Conservation (phyloP, 495 filamentous ascomycete species). For the Podospora pseudoanserina region DNA sequence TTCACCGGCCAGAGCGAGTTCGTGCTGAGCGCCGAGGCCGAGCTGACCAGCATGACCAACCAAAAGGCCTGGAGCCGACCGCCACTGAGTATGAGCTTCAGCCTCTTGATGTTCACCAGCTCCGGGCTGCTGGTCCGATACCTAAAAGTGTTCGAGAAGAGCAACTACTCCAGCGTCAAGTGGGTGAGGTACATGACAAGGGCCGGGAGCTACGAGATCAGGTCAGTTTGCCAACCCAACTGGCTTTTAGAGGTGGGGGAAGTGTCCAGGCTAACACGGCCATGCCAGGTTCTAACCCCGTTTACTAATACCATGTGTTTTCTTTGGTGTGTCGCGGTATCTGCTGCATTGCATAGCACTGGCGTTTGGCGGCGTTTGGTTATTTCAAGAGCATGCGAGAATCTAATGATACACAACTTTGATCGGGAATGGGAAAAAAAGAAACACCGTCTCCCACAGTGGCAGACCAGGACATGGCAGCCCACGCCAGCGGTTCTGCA, state of each 20-base stretch:
- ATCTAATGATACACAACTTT: not conserved
- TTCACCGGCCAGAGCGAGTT: constrained; percentile 96
- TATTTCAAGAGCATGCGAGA: not conserved
- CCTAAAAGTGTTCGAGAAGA: constrained; percentile 99
- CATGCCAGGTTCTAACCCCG: not conserved
- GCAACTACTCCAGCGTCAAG: constrained; percentile 95
- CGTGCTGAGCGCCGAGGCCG: constrained; percentile 90
- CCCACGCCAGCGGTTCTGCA: not conserved
- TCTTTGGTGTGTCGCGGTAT: not conserved
- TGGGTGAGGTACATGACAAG: constrained; percentile 99
- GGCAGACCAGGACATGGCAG: not conserved
- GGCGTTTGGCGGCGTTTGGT: constrained; percentile 18
- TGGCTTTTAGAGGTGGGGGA: not conserved
- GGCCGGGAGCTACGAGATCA: constrained; percentile 77
- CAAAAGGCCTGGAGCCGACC: constrained; percentile 97
- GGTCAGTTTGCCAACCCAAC: constrained; percentile 41
- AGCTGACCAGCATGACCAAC: constrained; percentile 92
- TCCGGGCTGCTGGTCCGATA: constrained; percentile 89
- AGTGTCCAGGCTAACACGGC: not conserved
- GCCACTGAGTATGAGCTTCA: constrained; percentile 87
- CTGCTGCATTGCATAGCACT: constrained; percentile 21
- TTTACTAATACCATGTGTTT: constrained; percentile 7
- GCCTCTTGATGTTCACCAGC: constrained; percentile 95
- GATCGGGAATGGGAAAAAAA: not conserved
- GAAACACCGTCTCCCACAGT: not conserved